Conservation (phyloP, 2,329 filamentous ascomycete genomes). For the Colletotrichum tofieldiae region DNA sequence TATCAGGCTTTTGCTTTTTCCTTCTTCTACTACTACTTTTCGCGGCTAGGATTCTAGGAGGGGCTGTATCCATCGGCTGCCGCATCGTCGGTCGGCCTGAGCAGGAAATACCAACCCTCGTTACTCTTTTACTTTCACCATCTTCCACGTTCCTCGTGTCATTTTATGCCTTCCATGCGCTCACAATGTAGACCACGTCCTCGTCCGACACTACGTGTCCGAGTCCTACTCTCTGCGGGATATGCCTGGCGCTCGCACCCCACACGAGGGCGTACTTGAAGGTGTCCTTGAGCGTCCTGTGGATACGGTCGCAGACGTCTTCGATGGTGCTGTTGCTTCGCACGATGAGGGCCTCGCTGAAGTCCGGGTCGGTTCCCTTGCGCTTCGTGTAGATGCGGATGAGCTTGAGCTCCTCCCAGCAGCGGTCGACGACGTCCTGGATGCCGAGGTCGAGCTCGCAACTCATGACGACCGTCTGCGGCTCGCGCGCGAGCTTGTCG, state of each 20-base stretch:
- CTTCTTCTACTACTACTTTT: slow-evolving; percentile 28
- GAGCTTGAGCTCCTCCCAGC: slow-evolving; percentile 92
- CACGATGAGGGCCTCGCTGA: slow-evolving; percentile 93
- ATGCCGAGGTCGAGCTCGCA: slow-evolving; percentile 97
- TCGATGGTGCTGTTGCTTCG: slow-evolving; percentile 90
- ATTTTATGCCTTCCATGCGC: slow-evolving; percentile 72
- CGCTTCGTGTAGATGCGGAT: slow-evolving; percentile 98
- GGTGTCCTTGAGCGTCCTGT: slow-evolving; percentile 94
- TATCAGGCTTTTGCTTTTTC: slow-evolving; percentile 41
- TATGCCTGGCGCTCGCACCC: slow-evolving; percentile 95
- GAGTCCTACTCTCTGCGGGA: slow-evolving; percentile 93
- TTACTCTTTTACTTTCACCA: slow-evolving; percentile 13
- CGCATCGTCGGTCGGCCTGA: slow-evolving; percentile 16
- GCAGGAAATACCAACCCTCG: slow-evolving; percentile 38
- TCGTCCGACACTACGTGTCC: slow-evolving; percentile 83
- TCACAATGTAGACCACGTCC: slow-evolving; percentile 79
- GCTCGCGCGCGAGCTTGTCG: slow-evolving; percentile 91
- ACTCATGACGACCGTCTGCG: slow-evolving; percentile 95
- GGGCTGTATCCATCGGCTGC: slow-evolving; percentile 37
- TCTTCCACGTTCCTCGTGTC: not conserved
- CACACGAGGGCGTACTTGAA: slow-evolving; percentile 99
- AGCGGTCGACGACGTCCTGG: slow-evolving; percentile 92
- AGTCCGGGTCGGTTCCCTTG: slow-evolving; percentile 91
- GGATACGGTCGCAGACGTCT: slow-evolving; percentile 96
- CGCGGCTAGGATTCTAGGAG: slow-evolving; percentile 20